Percentiles rank a stretch among this genome's conserved stretches.
Evolutionary conservation across 352 stramenopile genomes (phyloP).

Genomic region (Thraustotheca clavata): DNA sequence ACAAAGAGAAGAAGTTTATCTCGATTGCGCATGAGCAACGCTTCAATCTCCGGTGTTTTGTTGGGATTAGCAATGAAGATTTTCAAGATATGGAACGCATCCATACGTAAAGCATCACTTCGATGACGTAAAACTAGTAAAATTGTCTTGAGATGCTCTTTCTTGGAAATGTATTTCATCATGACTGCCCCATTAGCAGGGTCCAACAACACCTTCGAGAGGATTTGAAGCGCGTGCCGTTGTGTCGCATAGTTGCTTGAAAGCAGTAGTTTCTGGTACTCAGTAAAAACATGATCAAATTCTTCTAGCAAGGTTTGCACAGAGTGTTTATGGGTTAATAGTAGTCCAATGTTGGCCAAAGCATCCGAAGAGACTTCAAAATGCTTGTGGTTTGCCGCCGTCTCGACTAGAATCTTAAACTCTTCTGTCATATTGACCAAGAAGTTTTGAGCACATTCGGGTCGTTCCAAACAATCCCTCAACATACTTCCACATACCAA

Average conservation of each 20-base stretch:
- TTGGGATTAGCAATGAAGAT: constrained; percentile 83
- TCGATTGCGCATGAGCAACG: constrained; percentile 58
- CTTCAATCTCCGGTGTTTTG: constrained; percentile 64
- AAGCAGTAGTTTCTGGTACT: constrained; percentile 49
- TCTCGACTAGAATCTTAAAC: constrained; percentile 57
- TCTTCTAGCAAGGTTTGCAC: constrained; percentile 39
- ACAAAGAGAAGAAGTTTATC: constrained; percentile 75
- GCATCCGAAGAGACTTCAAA: constrained; percentile 81
- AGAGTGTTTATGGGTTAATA: constrained; percentile 63
- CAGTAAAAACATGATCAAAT: constrained; percentile 61
- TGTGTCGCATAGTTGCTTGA: constrained; percentile 68
- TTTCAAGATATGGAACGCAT: constrained; percentile 84
- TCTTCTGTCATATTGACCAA: constrained; percentile 46
- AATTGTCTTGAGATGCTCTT: constrained; percentile 58
- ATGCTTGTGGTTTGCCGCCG: constrained; percentile 68
- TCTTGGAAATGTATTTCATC: constrained; percentile 64
- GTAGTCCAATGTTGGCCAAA: constrained; percentile 64
- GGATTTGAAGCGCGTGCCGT: constrained; percentile 57
- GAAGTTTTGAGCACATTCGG: constrained; percentile 50
- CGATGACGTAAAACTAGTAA: constrained; percentile 69
- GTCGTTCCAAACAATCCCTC: constrained; percentile 58
- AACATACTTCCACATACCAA: constrained; percentile 75
- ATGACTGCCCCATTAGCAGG: constrained; percentile 68
- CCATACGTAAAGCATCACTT: constrained; percentile 67
- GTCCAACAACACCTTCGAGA: constrained; percentile 65